Base-by-base conservation (phyloP, 257 asterid genomes). In the Solanum rostratum region DNA sequence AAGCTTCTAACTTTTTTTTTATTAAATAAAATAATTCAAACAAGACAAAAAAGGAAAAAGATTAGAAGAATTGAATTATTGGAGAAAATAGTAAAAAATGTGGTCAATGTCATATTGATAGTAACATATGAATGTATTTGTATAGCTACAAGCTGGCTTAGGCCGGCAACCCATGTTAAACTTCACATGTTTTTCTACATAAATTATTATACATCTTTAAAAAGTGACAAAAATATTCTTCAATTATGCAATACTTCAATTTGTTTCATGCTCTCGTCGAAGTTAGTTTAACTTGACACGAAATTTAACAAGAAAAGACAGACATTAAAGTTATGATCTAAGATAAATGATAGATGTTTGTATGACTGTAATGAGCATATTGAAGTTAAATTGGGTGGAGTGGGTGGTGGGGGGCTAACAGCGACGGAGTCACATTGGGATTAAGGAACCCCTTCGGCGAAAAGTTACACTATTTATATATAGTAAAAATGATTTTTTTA, bases 121-220 rank as follows among this genome's bases (percentile, higher is more conserved):
- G 79, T 62, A 85, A 86, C 81, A 86, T 30, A 73, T 4, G 13
- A 4, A 43, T 43, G 30, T 24, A 43, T 46, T 46, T 73, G 81
- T 73, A 45, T 57, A 73, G n/a, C 22, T 43, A 90, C 93, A 89
- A 88, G 79, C 88, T 86, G 92, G 87, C 84, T 59, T 76, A 46
- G 83, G 92, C 90, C 92, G 92, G 92, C 94, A 91, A 73, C 86
- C 92, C 97, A 93, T 90, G 94, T 93, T 92, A 87, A 55, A 81
- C 54, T 66, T 88, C 95, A 93, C 94, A 87, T 93, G 94, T 81
- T 86, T 19, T 19, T 73, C 87, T 85, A 84, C 24, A 78, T 50
- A 50, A 30, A 66, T 29, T 65, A 84, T 83, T 55, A 52, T 33
- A 86, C 79, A 4, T 33, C 52, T 79, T 15, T 53, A 27, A 15